Conservation (phyloP, 305 asterid genomes). For the Solanum hybrid region DNA sequence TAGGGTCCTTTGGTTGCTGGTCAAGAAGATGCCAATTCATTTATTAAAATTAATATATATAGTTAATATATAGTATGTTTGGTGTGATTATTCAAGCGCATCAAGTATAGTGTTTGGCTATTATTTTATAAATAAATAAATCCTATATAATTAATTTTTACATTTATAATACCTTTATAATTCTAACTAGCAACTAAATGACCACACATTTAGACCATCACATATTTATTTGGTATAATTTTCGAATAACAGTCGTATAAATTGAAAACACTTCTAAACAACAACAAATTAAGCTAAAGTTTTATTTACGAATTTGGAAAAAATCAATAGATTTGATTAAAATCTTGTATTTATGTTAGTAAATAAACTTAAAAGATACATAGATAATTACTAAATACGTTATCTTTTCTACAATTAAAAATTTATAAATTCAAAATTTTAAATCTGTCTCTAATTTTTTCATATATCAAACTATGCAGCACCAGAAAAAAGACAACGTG, state of each 20-base stretch:
- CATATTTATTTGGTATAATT: neutral
- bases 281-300: neutral
- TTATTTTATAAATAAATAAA: neutral
- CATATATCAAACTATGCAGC: conserved; percentile 24
- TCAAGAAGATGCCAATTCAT: neutral
- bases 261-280: neutral
- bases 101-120: neutral
- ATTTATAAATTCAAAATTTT: neutral
- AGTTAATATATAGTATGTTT: neutral
- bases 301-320: neutral
- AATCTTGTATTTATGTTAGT: neutral
- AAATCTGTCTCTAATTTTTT: neutral
- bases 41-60: neutral
- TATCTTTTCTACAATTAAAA: neutral
- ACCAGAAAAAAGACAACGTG: conserved; percentile 60
- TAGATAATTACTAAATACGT: neutral
- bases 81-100: neutral
- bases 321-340: neutral
- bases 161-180: no score
- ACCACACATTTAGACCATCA: neutral
- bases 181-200: no score
- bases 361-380: neutral
- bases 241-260: neutral
- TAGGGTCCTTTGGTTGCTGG: neutral
- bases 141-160: neutral